Conservation (phyloP, 768 basidiomycete species). For the Suillus weaverae region DNA sequence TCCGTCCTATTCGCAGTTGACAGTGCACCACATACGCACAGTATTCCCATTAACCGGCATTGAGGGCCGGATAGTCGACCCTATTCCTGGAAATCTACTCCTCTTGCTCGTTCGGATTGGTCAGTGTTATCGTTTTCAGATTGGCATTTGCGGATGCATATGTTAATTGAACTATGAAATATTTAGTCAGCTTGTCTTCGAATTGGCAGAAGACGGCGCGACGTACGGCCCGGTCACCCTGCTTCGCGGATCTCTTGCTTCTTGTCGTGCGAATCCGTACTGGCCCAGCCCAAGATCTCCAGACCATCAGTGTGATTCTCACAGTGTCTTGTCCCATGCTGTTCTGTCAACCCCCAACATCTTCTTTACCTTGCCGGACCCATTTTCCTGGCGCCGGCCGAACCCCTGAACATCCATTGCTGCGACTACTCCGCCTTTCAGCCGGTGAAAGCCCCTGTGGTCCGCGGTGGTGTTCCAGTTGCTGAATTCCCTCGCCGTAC, state of each 20-base stretch:
- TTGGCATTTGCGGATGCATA: not conserved
- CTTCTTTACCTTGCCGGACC: not conserved
- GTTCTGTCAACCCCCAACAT: conserved; percentile 5
- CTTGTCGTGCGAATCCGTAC: not conserved
- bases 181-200: not conserved
- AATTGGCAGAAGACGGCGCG: not conserved
- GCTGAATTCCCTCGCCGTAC: not conserved
- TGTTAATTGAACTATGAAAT: not conserved
- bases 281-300: not conserved
- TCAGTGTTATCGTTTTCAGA: not conserved
- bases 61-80: not conserved
- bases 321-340: not conserved
- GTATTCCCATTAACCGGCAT: not conserved
- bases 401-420: not conserved
- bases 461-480: not conserved
- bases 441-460: not conserved
- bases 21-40: not conserved
- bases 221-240: not conserved
- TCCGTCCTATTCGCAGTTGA: not conserved
- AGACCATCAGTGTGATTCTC: not conserved
- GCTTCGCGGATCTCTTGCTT: not conserved
- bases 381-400: not conserved
- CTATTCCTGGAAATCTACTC: not conserved
- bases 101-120: not conserved
- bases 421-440: not conserved